phyloP scores from a whole-genome alignment of 441 rosid genomes.

The Euphorbia schlechtendalii region DNA sequence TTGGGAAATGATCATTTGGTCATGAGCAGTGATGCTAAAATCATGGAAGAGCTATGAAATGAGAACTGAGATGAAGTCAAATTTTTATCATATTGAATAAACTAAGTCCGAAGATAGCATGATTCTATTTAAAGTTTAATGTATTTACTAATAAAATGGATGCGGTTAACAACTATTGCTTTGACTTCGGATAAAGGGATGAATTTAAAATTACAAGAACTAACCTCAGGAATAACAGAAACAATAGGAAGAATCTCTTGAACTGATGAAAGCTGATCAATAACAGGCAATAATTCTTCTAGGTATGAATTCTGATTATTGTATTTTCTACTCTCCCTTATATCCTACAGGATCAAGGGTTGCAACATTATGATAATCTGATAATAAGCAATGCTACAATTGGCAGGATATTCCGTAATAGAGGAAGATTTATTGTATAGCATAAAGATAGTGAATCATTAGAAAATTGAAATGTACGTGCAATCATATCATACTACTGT shows the following conservation, averaged over 20 bases:
- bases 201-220: background rate
- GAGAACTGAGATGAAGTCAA: background rate
- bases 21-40: background rate
- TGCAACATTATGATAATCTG: constrained; percentile 1
- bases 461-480: background rate
- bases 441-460: background rate
- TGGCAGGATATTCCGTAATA: background rate
- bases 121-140: no score
- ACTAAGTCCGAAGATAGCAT: no score
- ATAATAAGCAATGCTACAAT: constrained; percentile 1
- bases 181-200: no score
- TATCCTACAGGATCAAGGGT: constrained; percentile 35
- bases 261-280: constrained; percentile 49
- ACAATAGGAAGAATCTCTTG: constrained; percentile 62
- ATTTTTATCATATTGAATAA: no score
- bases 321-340: constrained; percentile 19
- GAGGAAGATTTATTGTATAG: background rate
- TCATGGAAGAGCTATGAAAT: no score
- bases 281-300: constrained; percentile 33
- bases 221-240: constrained; percentile 74
- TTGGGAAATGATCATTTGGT: constrained; percentile 4
- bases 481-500: background rate
- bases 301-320: constrained; percentile 27
- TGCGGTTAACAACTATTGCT: no score
- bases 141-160: no score